Evolutionary conservation across 768 basidiomycete genomes (phyloP), one percentile per base, ranked within the genome.

Genomic region (Macrolepiota fuliginosa): DNA sequence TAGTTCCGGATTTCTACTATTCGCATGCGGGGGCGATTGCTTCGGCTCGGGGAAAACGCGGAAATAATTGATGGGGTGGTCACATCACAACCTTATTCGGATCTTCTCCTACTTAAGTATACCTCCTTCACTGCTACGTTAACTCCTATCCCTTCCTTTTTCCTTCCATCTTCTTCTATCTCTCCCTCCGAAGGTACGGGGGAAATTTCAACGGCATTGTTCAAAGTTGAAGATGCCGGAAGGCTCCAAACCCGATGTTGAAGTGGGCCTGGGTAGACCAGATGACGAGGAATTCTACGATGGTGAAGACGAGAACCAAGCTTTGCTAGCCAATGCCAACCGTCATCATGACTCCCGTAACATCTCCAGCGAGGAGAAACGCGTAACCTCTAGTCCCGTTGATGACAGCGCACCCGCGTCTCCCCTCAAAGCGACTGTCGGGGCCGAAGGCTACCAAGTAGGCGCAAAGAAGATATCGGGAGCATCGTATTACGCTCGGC

Each of bases 261-360:
- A 61, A 19, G 35, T 22, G 13, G 60, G 45, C 17, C 42, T 50
- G 12, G 36, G 45, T 25, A 55, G 60, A 27, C 45, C 29, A 36
- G 60, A 55, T n/a, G 54, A 61, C 11, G 59, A 61, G 11, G 60
- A 55, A 46, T 24, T 19, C 24, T 59, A 59, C n/a, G 50, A 59
- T 7, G 58, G 39, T 17, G 32, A 35, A 2, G 60, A 55, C 45
- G 60, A 61, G 35, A 54, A 37, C 35, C 60, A 61, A 32, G 60
- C 60, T 36, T 50, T 61, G 46, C 36, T 61, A 13, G 22, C 60
- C 22, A 47, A 19, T 35, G 7, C 40, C 36, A 24, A 29, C 9
- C 49, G 24, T 39, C 24, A 17, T 40, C 4, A 53, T 22, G 52
- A 9, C 32, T 22, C 60, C 10, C 32, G 36, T 15, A 6, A 36